phyloP scores from a whole-genome alignment of 306 rosid genomes.

The Cucurbita maxima region DNA sequence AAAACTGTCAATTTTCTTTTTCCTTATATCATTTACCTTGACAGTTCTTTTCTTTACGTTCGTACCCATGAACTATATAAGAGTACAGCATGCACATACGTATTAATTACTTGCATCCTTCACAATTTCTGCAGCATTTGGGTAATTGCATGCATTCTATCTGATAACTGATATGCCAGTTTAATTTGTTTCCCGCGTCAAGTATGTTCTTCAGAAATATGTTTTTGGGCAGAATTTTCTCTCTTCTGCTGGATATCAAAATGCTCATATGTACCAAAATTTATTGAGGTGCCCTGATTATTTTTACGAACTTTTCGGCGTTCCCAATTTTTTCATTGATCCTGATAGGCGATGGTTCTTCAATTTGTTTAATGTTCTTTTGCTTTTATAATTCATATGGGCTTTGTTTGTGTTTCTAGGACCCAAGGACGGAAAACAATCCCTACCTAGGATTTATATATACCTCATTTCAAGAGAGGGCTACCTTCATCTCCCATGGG shows the following conservation, averaged over 20 bases:
- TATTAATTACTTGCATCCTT: background rate
- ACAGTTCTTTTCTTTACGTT: background rate
- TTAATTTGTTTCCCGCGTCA: background rate
- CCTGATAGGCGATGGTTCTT: background rate
- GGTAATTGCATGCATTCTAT: background rate
- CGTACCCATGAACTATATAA: background rate
- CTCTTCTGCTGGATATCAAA: background rate
- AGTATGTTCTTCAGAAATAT: background rate
- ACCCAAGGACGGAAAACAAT: constrained; percentile 77
- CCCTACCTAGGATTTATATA: constrained; percentile 86
- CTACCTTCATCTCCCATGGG: constrained; percentile 83
- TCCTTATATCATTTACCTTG: background rate
- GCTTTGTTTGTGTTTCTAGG: constrained; percentile 19
- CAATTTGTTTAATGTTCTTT: background rate
- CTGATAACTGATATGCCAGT: background rate
- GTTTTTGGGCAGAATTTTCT: background rate
- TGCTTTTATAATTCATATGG: background rate
- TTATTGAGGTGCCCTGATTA: background rate
- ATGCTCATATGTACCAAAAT: background rate
- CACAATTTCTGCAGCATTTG: background rate
- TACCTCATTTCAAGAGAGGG: constrained; percentile 90
- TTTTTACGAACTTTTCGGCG: background rate
- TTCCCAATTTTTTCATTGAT: background rate
- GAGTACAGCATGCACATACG: background rate
- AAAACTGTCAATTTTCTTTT: background rate